A percentile compares a stretch with the other conserved stretches of the same genome.
Conservation (phyloP, 768 basidiomycete genomes). For the Suillus weaverae region DNA sequence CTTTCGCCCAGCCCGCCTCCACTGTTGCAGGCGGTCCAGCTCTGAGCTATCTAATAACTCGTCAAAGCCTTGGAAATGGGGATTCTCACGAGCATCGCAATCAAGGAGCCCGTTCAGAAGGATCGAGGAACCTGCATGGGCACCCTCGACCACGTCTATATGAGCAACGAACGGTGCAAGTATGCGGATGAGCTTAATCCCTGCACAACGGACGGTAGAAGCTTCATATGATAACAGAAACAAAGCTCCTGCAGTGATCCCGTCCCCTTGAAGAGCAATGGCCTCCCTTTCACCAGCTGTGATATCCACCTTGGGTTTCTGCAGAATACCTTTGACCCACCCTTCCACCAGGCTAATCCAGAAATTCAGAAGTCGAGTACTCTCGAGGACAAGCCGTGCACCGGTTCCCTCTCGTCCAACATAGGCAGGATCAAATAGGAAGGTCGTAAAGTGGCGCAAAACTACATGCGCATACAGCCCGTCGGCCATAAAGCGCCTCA, state of each 20-base stretch:
- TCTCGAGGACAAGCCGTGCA: slow-evolving; percentile 64
- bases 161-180: slow-evolving; percentile 51
- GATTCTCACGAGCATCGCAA: slow-evolving; percentile 43
- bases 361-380: slow-evolving; percentile 60
- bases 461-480: slow-evolving; percentile 54
- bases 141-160: slow-evolving; percentile 36
- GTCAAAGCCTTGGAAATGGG: slow-evolving; percentile 60
- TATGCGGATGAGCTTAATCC: slow-evolving; percentile 63
- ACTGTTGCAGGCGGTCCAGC: slow-evolving; percentile 61
- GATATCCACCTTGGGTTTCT: slow-evolving; percentile 39
- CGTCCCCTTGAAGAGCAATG: slow-evolving; percentile 48
- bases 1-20: slow-evolving; percentile 55
- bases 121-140: slow-evolving; percentile 32
- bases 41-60: slow-evolving; percentile 66
- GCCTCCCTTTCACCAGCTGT: slow-evolving; percentile 42
- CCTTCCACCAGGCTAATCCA: slow-evolving; percentile 74
- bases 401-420: slow-evolving; percentile 66
- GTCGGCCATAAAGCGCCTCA: slow-evolving; percentile 74
- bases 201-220: slow-evolving; percentile 52
- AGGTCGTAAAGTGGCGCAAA: slow-evolving; percentile 62
- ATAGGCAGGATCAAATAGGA: slow-evolving; percentile 69
- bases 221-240: slow-evolving; percentile 69
- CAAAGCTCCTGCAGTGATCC: slow-evolving; percentile 70
- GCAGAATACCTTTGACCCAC: slow-evolving; percentile 57
- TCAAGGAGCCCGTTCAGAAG: slow-evolving; percentile 56